Base-by-base conservation (phyloP, 208 protist genomes). In the Leishmania arabica region DNA sequence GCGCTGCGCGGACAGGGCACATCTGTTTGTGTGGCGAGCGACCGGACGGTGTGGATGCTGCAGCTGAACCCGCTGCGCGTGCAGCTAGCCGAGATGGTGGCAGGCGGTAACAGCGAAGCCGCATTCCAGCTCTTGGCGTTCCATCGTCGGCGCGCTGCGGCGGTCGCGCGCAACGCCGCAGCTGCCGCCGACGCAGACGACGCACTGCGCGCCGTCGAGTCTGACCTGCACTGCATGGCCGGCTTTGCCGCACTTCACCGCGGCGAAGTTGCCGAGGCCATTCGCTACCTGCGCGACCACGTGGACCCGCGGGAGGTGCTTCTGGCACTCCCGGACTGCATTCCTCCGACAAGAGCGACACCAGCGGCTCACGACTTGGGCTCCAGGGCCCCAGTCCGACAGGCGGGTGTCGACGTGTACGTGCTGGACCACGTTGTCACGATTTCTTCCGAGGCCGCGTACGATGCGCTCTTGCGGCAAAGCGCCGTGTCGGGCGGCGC, bases 291-390 rank as follows among this genome's bases (percentile, higher is more conserved):
- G 71, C 85, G 85, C n/a, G 76, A 85, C 74, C 85, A 86, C 75
- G 82, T 96, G 31, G 93, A 96, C 80, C 87, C 90, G 21, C 88
- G 92, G 54, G 92, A 96, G 47, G 77, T 97, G 69, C 77, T 95
- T 27, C 68, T 93, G 19, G 75, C 88, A 31, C 53, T 96, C 1
- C 92, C 90, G 27, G 90, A 96, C 24, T 93, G 91, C 79, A 81
- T 94, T 42, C 90, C 92, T n/a, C 87, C 90, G 21, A 37, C 51
- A 69, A 60, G 42, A 53, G 45, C 21, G 54, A 82, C 34, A 40
- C 62, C 62, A 70, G 64, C 49, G 54, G 24, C 34, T 3, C 42
- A 1, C 1, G 8, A 53, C 21, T 53, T 54, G 6, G 60, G 70
- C 17, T 47, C 81, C 9, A 40, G 75, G 19, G 70, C 75, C 58